phyloP scores from a whole-genome alignment of 371 early-diverging fungal genomes.

The Mucor sp. region DNA sequence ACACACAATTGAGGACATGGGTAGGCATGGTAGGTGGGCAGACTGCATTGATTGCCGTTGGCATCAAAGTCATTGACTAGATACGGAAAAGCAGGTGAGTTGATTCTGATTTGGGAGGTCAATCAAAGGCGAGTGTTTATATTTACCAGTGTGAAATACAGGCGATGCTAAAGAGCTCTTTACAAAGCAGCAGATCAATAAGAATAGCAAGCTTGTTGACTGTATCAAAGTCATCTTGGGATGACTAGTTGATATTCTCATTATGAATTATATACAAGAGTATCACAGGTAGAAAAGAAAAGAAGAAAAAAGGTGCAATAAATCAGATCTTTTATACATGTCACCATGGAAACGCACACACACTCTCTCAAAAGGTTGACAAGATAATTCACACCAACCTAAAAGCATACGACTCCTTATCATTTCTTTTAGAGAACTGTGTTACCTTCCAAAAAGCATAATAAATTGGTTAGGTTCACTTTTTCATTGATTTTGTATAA shows the following conservation, averaged over 20 bases:
- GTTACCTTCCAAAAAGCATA: background rate
- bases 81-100: background rate
- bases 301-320: background rate
- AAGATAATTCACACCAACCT: background rate
- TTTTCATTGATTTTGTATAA: background rate
- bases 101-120: background rate
- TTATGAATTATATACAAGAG: background rate
- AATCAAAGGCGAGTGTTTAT: background rate
- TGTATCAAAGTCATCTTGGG: background rate
- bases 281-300: background rate
- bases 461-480: background rate
- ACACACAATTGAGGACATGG: conserved; percentile 58
- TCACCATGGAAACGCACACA: too few relatives aligned
- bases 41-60: conserved; percentile 47
- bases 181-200: background rate
- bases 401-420: background rate
- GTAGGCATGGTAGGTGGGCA: conserved; percentile 37
- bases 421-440: background rate
- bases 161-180: background rate
- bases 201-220: background rate
- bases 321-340: too few relatives aligned
- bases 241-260: background rate
- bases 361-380: background rate
- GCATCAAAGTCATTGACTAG: conserved; percentile 52
- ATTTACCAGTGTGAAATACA: conserved; percentile 13